A percentile compares a stretch with the other conserved stretches of the same genome.
Evolutionary conservation across 805 yeast species (phyloP).

Genomic region (Yamadazyma takamatsuzukensis): DNA sequence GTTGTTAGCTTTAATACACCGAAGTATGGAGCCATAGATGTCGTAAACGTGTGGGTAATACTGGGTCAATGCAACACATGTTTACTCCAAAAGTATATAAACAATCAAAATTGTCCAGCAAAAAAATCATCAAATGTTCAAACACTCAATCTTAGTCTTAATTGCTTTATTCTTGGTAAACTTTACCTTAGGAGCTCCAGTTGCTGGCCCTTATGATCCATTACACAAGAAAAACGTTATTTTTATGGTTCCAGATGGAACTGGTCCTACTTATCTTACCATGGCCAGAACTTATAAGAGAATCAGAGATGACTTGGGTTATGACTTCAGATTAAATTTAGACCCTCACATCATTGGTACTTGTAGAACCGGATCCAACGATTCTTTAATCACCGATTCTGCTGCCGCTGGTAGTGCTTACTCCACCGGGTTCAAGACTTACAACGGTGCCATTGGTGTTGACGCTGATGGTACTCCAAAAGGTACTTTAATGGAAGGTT

Average conservation of each 20-base stretch:
- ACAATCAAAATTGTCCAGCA: no score
- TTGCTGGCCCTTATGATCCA: slow-evolving; percentile 2
- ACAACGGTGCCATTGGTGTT: slow-evolving; percentile 92
- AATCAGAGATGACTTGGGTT: slow-evolving; percentile 47
- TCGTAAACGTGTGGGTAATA: no score
- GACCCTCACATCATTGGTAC: slow-evolving; percentile 77
- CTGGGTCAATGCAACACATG: no score
- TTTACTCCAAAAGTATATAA: no score
- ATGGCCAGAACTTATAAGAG: slow-evolving; percentile 76
- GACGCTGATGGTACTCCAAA: slow-evolving; percentile 66
- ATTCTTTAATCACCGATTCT: slow-evolving; percentile 82
- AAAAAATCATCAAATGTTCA: no score
- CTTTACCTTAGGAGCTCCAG: slow-evolving; percentile 3
- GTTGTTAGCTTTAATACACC: no score
- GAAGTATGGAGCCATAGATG: no score
- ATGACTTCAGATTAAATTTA: slow-evolving; percentile 54
- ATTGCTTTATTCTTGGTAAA: background rate
- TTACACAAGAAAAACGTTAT: slow-evolving; percentile 66
- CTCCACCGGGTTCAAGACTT: slow-evolving; percentile 76
- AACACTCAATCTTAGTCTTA: background rate
- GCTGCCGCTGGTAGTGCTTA: slow-evolving; percentile 98
- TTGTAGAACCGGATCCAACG: slow-evolving; percentile 76
- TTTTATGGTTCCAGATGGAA: slow-evolving; percentile 92
- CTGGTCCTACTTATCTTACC: slow-evolving; percentile 87
- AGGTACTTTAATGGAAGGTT: slow-evolving; percentile 85